Base-by-base conservation (phyloP, 495 filamentous ascomycete species). In the Evansstolkia leycettana region DNA sequence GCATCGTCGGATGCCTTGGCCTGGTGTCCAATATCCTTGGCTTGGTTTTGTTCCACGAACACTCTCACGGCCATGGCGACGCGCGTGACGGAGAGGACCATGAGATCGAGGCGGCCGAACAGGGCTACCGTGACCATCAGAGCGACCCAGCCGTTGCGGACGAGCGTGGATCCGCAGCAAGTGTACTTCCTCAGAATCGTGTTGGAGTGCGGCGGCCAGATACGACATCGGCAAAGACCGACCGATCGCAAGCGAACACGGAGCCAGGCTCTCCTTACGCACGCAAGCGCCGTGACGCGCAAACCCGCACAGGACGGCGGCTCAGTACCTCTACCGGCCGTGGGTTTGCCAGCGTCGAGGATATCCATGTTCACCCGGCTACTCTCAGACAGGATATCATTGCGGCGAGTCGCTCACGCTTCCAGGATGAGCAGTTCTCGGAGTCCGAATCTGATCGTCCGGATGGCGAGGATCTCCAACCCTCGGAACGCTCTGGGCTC, bases 361-460 rank as follows among this genome's bases (percentile, higher is more conserved):
- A 89, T 40, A 81, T 94, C 39, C 76, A 76, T 43, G 80, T 88
- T 23, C 81, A 94, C 50, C 90, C 90, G n/a, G 78, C 82, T 9
- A 86, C 80, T 41, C 84, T 94, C 55, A 67, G 90, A 48, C 84
- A 93, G 46, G 81, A 89, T 4, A 90, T 98, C 39, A 89, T 95
- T 40, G 80, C 76, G 3, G 82, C 83, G 2, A 78, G 77, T 46
- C 62, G 73, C 31, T 47, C 39, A 17, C 55, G 71, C 23, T 67
- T 64, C 34, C 52, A 65, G 18, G 56, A 73, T 16, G 73, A 67
- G 5, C 69, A 64, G 10, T 66, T 72, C 1, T 67, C 66, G 23
- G 74, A 73, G 11, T 65, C 66, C 5, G 73, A 75, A 15, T 62
- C 58, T 17, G 71, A 70, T 15, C 66, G 60, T 12, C 52, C 47